Conservation (phyloP, 1,284 basidiomycete species). For the Leccinum griseonigrum region DNA sequence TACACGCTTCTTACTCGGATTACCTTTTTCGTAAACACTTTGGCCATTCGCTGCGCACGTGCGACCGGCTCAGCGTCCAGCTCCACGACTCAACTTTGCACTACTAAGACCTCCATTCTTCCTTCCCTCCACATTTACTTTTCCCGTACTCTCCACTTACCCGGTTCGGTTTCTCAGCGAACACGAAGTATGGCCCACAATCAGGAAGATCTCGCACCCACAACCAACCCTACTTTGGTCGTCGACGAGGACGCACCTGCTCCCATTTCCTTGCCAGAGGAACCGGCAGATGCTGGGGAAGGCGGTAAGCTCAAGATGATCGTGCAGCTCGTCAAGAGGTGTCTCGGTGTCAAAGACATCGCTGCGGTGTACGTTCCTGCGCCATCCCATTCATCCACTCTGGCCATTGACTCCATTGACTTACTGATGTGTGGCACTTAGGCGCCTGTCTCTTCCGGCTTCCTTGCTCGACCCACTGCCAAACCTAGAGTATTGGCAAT, state of each 20-base stretch:
- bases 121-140: not conserved
- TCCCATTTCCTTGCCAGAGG: conserved; percentile 71
- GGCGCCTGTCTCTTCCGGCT: conserved; percentile 87
- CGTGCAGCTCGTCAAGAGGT: conserved; percentile 83
- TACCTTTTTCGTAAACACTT: conserved; percentile 18
- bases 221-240: not conserved
- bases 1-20: not conserved
- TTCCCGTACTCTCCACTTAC: not conserved
- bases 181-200: conserved; percentile 19
- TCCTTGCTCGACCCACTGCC: conserved; percentile 89
- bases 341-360: conserved; percentile 86
- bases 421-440: conserved; percentile 28
- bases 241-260: conserved; percentile 56
- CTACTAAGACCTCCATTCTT: not conserved
- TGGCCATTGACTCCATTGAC: conserved; percentile 6
- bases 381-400: conserved; percentile 1
- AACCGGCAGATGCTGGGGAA: conserved; percentile 67
- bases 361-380: conserved; percentile 73
- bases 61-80: conserved; percentile 4
- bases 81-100: conserved; percentile 6
- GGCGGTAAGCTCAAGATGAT: conserved; percentile 92
- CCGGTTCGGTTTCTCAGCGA: not conserved
- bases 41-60: conserved; percentile 18
- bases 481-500: conserved; percentile 95
- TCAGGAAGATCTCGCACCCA: conserved; percentile 9